Percentiles rank a stretch among this genome's conserved stretches.
These are phyloP conservation scores for Avena atlantica DNA, from an alignment of 176 grass and related monocot genomes.

Conservation along the genomic window DNA sequence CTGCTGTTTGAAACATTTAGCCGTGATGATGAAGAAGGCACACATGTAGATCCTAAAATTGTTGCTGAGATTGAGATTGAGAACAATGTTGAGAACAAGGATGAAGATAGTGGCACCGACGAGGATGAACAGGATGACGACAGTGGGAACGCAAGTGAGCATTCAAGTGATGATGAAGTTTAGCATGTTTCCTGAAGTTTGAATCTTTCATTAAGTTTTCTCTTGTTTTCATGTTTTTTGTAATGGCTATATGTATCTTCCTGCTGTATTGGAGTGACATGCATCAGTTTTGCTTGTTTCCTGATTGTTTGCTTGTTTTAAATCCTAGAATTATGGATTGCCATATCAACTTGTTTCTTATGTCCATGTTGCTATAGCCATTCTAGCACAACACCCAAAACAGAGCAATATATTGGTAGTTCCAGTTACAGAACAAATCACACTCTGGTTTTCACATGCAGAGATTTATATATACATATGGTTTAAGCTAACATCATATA, in stretches of 20 bases:
- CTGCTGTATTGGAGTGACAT: not conserved
- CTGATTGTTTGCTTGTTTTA: not conserved
- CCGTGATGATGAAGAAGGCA: constrained; percentile 10
- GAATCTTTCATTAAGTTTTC: not conserved
- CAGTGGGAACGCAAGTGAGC: not conserved
- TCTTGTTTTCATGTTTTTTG: not conserved
- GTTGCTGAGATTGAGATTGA: not conserved
- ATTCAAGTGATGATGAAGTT: constrained; percentile 14
- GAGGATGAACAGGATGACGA: not conserved
- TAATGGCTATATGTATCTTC: not conserved
- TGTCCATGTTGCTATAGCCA: not conserved
- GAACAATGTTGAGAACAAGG: not conserved
- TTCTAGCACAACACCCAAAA: too few relatives aligned
- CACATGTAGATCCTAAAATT: not conserved
- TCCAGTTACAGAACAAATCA: too few relatives aligned
- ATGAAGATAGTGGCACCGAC: not conserved
- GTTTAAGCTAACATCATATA: too few relatives aligned
- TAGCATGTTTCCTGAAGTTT: not conserved
- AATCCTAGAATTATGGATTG: not conserved
- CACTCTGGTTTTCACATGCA: too few relatives aligned
- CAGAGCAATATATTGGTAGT: too few relatives aligned
- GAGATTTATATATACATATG: too few relatives aligned
- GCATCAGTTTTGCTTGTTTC: not conserved
- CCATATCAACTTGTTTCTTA: not conserved
- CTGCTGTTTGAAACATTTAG: not conserved